Conservation (phyloP, 495 filamentous ascomycete genomes). For the Penicillium ucsense region DNA sequence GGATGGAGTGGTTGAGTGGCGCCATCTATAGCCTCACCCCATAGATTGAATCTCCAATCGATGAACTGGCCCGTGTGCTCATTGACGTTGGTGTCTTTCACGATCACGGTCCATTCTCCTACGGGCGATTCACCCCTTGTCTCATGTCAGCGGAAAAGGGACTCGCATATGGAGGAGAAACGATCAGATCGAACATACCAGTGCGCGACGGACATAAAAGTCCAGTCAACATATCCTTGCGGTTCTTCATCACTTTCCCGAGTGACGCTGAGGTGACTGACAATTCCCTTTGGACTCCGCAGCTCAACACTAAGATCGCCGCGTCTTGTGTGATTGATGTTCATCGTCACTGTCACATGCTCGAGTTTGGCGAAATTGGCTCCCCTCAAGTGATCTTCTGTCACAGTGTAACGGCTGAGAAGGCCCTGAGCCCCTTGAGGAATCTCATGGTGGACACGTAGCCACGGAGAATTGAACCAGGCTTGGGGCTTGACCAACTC, state of each 20-base stretch:
- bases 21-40: constrained; percentile 78
- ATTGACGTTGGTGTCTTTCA: constrained; percentile 80
- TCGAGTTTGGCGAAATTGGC: constrained; percentile 83
- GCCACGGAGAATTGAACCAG: constrained; percentile 89
- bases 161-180: background rate
- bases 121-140: constrained; percentile 77
- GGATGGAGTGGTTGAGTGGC: constrained; percentile 62
- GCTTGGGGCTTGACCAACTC: constrained; percentile 91
- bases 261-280: constrained; percentile 73
- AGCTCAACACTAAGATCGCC: constrained; percentile 92
- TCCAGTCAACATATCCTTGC: constrained; percentile 89
- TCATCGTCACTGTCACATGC: constrained; percentile 97
- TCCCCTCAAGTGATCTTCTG: constrained; percentile 57
- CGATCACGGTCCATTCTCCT: constrained; percentile 82
- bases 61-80: constrained; percentile 64
- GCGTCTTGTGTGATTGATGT: constrained; percentile 72
- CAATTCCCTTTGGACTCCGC: constrained; percentile 68
- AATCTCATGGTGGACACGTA: constrained; percentile 76
- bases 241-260: constrained; percentile 53
- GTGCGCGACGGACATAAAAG: constrained; percentile 95
- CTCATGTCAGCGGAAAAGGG: constrained; percentile 4
- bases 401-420: constrained; percentile 67
- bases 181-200: constrained; percentile 51
- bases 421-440: constrained; percentile 81
- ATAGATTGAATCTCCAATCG: constrained; percentile 91